phyloP scores from a whole-genome alignment of 2,329 filamentous ascomycete species.

The Sporothrix pseudoabietina region DNA sequence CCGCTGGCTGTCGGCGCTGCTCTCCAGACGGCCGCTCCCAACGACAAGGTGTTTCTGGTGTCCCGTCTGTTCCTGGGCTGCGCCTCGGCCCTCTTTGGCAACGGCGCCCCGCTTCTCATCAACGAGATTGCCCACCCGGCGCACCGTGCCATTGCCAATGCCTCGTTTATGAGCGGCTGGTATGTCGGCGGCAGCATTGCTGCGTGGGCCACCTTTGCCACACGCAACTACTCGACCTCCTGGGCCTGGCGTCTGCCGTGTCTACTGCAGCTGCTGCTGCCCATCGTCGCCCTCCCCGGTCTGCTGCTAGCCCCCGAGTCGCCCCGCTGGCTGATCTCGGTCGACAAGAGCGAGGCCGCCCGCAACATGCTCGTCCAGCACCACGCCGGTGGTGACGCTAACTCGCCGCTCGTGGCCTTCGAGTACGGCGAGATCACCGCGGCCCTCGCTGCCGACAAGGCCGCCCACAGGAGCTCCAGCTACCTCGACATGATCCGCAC shows the following conservation, averaged over 20 bases:
- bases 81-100: neutral
- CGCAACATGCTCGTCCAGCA: slow-evolving; percentile 41
- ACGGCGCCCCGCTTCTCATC: slow-evolving; percentile 28
- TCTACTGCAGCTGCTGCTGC: slow-evolving; percentile 50
- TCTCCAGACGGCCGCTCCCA: slow-evolving; percentile 40
- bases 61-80: neutral
- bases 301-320: slow-evolving; percentile 9
- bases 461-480: slow-evolving; percentile 35
- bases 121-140: slow-evolving; percentile 33
- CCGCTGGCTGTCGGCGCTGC: slow-evolving; percentile 40
- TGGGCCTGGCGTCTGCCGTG: slow-evolving; percentile 62
- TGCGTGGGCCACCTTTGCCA: slow-evolving; percentile 40
- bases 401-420: slow-evolving; percentile 55
- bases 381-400: slow-evolving; percentile 34
- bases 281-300: slow-evolving; percentile 37
- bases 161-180: slow-evolving; percentile 36
- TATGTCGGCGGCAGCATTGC: slow-evolving; percentile 39
- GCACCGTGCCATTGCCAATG: slow-evolving; percentile 30
- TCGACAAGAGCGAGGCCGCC: slow-evolving; percentile 36
- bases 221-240: slow-evolving; percentile 42
- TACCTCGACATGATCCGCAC: slow-evolving; percentile 45
- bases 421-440: slow-evolving; percentile 41
- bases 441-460: slow-evolving; percentile 10
- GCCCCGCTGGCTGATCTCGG: slow-evolving; percentile 31
- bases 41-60: neutral